Base-by-base conservation (phyloP, 306 rosid species). In the Quercus robur region DNA sequence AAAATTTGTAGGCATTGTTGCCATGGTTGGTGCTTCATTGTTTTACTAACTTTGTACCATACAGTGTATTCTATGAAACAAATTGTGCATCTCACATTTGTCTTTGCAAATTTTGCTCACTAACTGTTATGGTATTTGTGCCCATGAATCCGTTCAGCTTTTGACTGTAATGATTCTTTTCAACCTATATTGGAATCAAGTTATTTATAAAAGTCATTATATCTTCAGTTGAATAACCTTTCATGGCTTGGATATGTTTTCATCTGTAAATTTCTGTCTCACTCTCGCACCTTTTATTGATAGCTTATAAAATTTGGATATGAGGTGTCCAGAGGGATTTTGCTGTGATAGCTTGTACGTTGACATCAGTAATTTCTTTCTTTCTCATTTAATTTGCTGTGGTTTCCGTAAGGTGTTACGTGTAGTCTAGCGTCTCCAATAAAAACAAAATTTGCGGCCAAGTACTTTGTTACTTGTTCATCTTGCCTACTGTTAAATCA, bases 11-110 rank as follows among this genome's bases (percentile, higher is more conserved):
- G 76, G 88, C 86, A 77, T 81, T 87, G 81, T 74, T 70, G 79
- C 73, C 82, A 56, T 79, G 74, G 75, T 75, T 55, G 80, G 66
- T 76, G 71, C 66, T 30, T 75, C 83, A 78, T 78, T 81, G 81
- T 77, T 61, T 69, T 82, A 72, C 89, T 80, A 82, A 85, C 91
- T 78, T 57, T 85, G 88, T 83, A 83, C 75, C 84, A 49, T 85
- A 68, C 62, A 78, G 35, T 78, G 75, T 75, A 38, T 55, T 81
- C 38, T 81, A 67, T 80, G 73, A 66, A 70, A 68, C 58, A 70
- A 73, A 82, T 80, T 70, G 68, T 35, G 80, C 73, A 17, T 33
- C 82, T 75, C 77, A 75, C 81, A 78, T 73, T 76, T 76, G 74
- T 76, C 76, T 41, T 54, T 70, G 70, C 72, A 56, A 75, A 68